Evolutionary conservation across 306 rosid genomes (phyloP), one percentile per base, ranked within the genome.

Genomic region (Astragalus glycyphyllos): DNA sequence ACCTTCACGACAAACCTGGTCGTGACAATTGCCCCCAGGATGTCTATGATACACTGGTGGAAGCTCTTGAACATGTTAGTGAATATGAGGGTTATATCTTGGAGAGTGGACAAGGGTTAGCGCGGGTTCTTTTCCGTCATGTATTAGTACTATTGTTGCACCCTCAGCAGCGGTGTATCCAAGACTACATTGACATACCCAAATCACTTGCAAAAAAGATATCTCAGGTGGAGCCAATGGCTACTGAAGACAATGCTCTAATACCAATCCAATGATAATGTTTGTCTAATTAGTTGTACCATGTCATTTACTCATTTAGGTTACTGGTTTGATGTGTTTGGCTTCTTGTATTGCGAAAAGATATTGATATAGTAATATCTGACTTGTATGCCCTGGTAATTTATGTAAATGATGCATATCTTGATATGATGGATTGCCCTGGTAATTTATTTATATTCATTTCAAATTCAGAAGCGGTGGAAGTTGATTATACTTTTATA

Each of bases 1-100:
- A 94, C 83, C 96, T 94, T 73, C 99, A 91, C 29, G 99, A 89
- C 82, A 94, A 94, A 81, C 99, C 99, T 26, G 89, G 91, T 56
- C 97, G 95, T 0, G 96, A 94, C 37, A 94, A 94, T 83, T 90
- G 97, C 76, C 99, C 97, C 42, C 97, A 90, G 87, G 87, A 79
- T 72, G 89, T 94, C 11, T 90, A 90, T 31, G 99, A 94, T 73
- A 80, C 84, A 6, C 89, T 94, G 46, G 96, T 91, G 34, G 97
- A 90, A 57, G 84, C 97, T 71, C 85, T 94, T 46, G 99, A 90
- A 55, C 96, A 80, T 66, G 97, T 94, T 34, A 89, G 89, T 64
- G 97, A 94, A 75, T 84, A 86, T 9, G 97, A 90, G 85, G 99
- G 99, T 60, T 94, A 89, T 53, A 94, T 94, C 68, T 72, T 86